These are phyloP conservation scores for Yamadazyma olivae DNA, from an alignment of 805 yeast genomes.

Conservation along the genomic window DNA sequence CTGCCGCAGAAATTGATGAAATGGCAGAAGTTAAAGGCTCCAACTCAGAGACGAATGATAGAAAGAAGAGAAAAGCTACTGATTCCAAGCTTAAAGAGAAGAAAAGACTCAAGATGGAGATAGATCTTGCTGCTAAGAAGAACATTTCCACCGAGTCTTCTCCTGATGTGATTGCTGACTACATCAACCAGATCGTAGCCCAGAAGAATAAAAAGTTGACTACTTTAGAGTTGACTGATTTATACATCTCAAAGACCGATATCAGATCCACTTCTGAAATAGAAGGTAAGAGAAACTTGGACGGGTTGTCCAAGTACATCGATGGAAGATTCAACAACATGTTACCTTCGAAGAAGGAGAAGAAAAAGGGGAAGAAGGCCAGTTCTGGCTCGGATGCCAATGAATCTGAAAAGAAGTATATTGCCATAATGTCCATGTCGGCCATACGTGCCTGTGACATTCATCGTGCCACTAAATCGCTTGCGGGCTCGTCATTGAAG, in stretches of 20 bases:
- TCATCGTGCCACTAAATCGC: constrained; percentile 54
- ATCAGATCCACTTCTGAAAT: constrained; percentile 64
- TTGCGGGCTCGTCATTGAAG: constrained; percentile 59
- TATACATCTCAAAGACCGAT: constrained; percentile 53
- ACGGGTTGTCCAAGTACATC: constrained; percentile 55
- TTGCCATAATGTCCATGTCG: constrained; percentile 63
- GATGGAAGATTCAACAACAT: constrained; percentile 45
- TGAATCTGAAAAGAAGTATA: constrained; percentile 36
- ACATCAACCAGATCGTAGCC: constrained; percentile 58
- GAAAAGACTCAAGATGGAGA: constrained; percentile 65
- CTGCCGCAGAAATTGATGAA: constrained; percentile 24
- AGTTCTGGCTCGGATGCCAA: constrained; percentile 16
- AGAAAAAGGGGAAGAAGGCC: constrained; percentile 24
- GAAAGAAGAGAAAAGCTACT: constrained; percentile 16
- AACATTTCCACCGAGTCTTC: constrained; percentile 47
- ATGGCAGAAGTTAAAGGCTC: too few relatives aligned
- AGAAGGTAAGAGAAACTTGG: constrained; percentile 48
- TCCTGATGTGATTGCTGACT: constrained; percentile 64
- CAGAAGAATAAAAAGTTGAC: constrained; percentile 64
- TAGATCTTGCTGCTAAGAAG: constrained; percentile 57
- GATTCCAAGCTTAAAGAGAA: constrained; percentile 54
- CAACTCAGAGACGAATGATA: not conserved
- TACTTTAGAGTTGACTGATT: constrained; percentile 69
- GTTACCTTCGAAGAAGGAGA: constrained; percentile 35
- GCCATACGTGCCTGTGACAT: constrained; percentile 88